Conservation (phyloP, 192 early-diverging fungal genomes). For the Anaeromyces robustus region DNA sequence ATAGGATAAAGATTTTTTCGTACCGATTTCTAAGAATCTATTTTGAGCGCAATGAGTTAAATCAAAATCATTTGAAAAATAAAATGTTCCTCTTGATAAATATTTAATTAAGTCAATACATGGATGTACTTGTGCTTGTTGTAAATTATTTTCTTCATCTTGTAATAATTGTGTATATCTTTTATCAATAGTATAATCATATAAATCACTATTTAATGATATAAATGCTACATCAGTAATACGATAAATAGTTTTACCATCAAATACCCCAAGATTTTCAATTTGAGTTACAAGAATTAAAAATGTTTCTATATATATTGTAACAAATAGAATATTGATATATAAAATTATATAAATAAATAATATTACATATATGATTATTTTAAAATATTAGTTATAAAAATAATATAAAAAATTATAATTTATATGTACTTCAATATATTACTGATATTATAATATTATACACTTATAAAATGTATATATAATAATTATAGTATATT, state of each 20-base stretch:
- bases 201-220: not conserved
- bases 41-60: slow-evolving; percentile 65
- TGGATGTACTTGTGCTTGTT: slow-evolving; percentile 31
- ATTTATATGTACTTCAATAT: too few species aligned
- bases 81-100: slow-evolving; percentile 77
- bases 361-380: too few species aligned
- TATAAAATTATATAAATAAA: too few species aligned
- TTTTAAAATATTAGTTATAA: too few species aligned
- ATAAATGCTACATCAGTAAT: not conserved
- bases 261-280: not conserved
- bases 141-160: not conserved
- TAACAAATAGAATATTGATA: too few species aligned
- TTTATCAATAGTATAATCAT: not conserved
- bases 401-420: too few species aligned
- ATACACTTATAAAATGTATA: too few species aligned
- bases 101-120: slow-evolving; percentile 59
- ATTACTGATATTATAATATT: too few species aligned
- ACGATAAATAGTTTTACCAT: not conserved
- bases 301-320: not conserved
- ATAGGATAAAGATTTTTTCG: not conserved
- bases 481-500: too few species aligned
- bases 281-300: not conserved
- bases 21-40: slow-evolving; percentile 25
- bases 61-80: slow-evolving; percentile 78
- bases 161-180: not conserved